phyloP scores from a whole-genome alignment of 768 basidiomycete species.

The Serpula lacrymans region DNA sequence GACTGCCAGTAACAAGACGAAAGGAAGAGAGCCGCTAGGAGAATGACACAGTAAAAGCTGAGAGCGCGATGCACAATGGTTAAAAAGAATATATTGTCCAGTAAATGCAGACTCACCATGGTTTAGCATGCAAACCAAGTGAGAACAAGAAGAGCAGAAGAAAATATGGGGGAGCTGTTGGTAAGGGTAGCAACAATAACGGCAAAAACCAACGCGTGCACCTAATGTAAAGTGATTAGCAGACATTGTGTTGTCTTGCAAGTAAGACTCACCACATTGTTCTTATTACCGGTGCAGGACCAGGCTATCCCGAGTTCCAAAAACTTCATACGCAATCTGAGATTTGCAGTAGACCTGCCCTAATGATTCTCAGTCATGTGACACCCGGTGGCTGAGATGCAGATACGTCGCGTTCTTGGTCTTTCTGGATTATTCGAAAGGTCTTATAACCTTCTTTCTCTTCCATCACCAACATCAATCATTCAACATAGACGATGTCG shows the following conservation, averaged over 20 bases:
- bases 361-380: too few species aligned
- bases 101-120: constrained; percentile 55
- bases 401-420: constrained; percentile 24
- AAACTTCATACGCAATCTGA: constrained; percentile 46
- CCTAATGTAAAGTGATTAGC: constrained; percentile 37
- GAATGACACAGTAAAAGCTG: constrained; percentile 85
- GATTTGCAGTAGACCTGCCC: too few species aligned
- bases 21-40: constrained; percentile 78
- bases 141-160: constrained; percentile 74
- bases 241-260: constrained; percentile 1
- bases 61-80: constrained; percentile 1
- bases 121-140: constrained; percentile 75
- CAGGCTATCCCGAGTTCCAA: constrained; percentile 10
- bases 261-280: constrained; percentile 54
- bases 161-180: constrained; percentile 79
- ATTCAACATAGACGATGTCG: constrained; percentile 31
- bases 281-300: constrained; percentile 2
- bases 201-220: constrained; percentile 88
- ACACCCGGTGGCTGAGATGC: constrained; percentile 4
- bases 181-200: constrained; percentile 69
- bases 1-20: constrained; percentile 92
- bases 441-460: constrained; percentile 2
- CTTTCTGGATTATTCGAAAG: constrained; percentile 29
- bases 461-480: constrained; percentile 5
- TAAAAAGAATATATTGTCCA: background rate